Base-by-base conservation (phyloP, 495 filamentous ascomycete genomes). In the Penicillium tannophilum region DNA sequence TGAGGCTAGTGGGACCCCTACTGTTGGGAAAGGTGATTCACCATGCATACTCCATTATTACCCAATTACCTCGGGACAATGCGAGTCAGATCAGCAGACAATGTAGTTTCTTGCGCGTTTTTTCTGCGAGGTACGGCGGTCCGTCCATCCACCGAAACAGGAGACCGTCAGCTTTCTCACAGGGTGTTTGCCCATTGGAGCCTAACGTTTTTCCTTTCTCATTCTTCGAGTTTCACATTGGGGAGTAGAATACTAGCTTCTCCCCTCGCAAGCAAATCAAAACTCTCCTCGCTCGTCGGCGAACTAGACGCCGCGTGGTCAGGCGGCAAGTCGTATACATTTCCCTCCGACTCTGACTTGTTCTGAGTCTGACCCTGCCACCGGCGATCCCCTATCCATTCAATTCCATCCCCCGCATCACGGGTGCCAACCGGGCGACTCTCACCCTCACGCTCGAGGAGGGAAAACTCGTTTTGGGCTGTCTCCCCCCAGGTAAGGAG, bases 251-350 rank as follows among this genome's bases (percentile, higher is more conserved):
- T 71, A 55, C 78, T 81, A 28, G 78, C 78, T 64, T 81, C 78
- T n/a, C 76, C 73, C 52, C 65, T 64, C 8, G 75, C 72, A 51
- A 79, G 68, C 52, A 86, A 65, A 69, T 87, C 84, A 69, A 86
- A 88, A 71, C 84, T 88, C 60, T 87, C 85, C 54, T 83, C 86
- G 65, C 85, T 87, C 23, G 75, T 76, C 17, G 28, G 71, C 33
- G 69, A 63, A 63, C 70, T 76, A 26, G 71, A 58, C 41, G 60
- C 59, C 31, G 54, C 48, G 9, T 52, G 52, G 8, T 67, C 65
- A 26, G 60, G 52, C 44, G 53, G 54, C 50, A 50, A 60, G 17
- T 56, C 60, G 52, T 64, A 41, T 57, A 41, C 39, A 2, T 66
- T 58, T 51, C 58, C 61, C 62, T 71, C 63, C 53, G 23, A 7